Conservation (phyloP, 225 moss, liverwort and hornwort species). For the Antitrichia curtipendula region DNA sequence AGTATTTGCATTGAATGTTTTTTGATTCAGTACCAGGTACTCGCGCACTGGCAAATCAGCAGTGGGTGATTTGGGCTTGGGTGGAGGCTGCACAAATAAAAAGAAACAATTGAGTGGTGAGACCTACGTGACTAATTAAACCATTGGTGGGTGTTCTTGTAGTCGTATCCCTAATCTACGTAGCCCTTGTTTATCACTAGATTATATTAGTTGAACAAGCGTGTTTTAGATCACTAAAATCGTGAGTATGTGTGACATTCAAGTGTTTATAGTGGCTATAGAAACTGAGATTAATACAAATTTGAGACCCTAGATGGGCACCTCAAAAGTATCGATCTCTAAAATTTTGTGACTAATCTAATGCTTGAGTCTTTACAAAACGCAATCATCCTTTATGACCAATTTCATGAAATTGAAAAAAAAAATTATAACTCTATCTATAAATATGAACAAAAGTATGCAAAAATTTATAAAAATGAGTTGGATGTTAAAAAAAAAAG, state of each 20-base stretch:
- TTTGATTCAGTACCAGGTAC: background rate
- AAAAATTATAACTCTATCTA: too few species aligned
- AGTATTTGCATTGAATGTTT: background rate
- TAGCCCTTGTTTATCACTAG: background rate
- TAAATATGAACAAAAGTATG: too few species aligned
- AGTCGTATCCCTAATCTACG: background rate
- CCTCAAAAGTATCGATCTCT: background rate
- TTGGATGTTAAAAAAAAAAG: background rate
- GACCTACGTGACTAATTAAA: too few species aligned
- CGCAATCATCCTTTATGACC: fast-evolving
- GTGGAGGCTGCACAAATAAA: background rate
- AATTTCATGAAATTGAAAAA: background rate
- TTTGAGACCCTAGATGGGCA: background rate
- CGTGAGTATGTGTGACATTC: fast-evolving
- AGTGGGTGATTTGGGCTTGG: background rate
- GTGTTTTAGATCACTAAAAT: background rate
- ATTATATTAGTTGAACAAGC: fast-evolving
- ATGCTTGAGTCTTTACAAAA: too few species aligned
- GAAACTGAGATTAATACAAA: background rate
- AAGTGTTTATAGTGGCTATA: background rate
- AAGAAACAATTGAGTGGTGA: background rate
- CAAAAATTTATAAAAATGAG: too few species aligned
- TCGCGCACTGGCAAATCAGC: slow-evolving; percentile 1
- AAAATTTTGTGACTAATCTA: background rate
- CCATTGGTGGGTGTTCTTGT: too few species aligned